Percentiles rank a stretch among this genome's conserved stretches.
Evolutionary conservation across 139 green algal species (phyloP).

Genomic region (Chlorella sp.): DNA sequence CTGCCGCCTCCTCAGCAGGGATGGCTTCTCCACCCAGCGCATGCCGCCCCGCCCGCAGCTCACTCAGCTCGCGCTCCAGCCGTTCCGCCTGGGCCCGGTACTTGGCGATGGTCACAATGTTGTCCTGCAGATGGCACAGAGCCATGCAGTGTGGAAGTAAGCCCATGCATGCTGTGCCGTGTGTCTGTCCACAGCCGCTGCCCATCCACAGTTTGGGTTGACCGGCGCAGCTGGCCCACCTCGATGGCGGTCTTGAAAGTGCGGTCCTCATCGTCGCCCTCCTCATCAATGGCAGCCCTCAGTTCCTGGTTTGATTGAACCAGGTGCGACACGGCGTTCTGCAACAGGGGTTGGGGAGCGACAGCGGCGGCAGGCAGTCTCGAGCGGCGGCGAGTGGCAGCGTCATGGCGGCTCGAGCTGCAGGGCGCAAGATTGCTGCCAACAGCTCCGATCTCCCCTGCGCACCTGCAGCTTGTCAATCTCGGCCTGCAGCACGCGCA

Average conservation of each 20-base stretch:
- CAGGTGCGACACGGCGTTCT: conserved; percentile 16
- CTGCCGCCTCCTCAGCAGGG: background rate
- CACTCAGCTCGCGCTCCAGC: conserved; percentile 33
- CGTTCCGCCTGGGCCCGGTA: conserved; percentile 24
- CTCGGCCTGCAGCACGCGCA: too few relatives aligned
- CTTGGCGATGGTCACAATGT: conserved; percentile 45
- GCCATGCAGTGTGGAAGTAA: too few relatives aligned
- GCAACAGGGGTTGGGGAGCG: background rate
- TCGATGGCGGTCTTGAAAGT: conserved; percentile 42
- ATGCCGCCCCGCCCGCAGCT: conserved; percentile 18
- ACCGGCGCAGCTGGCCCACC: background rate
- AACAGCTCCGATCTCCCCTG: too few relatives aligned
- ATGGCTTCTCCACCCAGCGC: background rate
- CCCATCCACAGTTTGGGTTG: background rate
- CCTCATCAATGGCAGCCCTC: conserved; percentile 11
- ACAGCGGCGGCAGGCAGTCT: too few relatives aligned
- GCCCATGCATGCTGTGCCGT: too few relatives aligned
- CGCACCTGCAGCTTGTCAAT: too few relatives aligned
- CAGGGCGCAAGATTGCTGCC: too few relatives aligned
- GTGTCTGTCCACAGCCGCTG: background rate
- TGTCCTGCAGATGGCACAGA: conserved; percentile 28
- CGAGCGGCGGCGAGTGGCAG: background rate
- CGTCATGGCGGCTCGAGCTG: too few relatives aligned
- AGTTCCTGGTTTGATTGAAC: conserved; percentile 10
- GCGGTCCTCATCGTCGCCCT: conserved; percentile 26